Base-by-base conservation (phyloP, 169 alveolate species). In the Plasmodium chabaudi region DNA sequence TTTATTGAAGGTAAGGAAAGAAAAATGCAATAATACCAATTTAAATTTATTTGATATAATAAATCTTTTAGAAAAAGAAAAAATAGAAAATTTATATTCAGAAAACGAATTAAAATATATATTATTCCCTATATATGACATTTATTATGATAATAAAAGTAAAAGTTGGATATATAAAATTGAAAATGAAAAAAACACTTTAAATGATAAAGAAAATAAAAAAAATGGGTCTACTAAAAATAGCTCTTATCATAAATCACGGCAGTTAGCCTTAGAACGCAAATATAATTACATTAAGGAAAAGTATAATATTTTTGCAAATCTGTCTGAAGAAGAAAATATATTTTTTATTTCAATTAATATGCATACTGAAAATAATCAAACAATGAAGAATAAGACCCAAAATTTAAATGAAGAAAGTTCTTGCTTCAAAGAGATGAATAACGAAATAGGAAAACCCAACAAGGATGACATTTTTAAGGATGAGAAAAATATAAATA, bases 91-190 rank as follows among this genome's bases (percentile, higher is more conserved):
- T 53, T 49, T 86, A 59, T 86, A 86, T 63, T 49, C 68, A 10
- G 87, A 69, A 59, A 87, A 86, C 47, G 91, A 86, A 61, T 60
- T 86, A 60, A 65, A 86, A n/a, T 17, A 59, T 19, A 56, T 68
- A 86, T 44, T 86, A 65, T 25, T 68, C 60, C 87, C 86, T 27
- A 46, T 86, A 15, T 21, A 19, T 39, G 87, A 63, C 12, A 46
- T 86, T 46, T 86, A 86, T 65, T 86, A 70, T 72, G 86, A 69
- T 86, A 4, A 55, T 15, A 53, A n/a, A 13, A 60, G 17, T 57
- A 21, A 21, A 46, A 70, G 15, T 6, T 86, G 91, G 91, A 10
- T 70, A 59, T 70, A 42, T 51, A 59, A 70, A 19, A 57, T 69
- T 70, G 72, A 57, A 15, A 27, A 71, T 34, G 46, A 3, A 59